Evolutionary conservation across 352 stramenopile species (phyloP).

Genomic region (Aphanomyces euteiches): DNA sequence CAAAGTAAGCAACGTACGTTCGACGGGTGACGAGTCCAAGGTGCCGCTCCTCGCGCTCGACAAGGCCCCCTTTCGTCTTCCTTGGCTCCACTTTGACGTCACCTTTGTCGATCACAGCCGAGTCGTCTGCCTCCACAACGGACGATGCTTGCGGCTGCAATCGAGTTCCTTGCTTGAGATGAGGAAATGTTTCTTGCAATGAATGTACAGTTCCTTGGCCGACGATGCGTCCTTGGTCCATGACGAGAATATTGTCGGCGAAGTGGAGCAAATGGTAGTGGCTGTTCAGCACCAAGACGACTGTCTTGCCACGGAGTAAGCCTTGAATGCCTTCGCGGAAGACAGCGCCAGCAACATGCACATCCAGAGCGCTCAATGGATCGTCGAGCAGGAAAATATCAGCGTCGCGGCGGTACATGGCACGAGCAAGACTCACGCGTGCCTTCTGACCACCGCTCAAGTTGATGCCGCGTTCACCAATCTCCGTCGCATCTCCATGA

Average conservation of each 20-base stretch:
- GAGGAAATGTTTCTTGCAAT: constrained; percentile 3
- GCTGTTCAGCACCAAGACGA: constrained; percentile 42
- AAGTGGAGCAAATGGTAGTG: constrained; percentile 47
- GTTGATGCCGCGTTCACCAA: constrained; percentile 77
- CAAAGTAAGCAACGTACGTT: constrained; percentile 29
- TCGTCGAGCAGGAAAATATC: constrained; percentile 70
- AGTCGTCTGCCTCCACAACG: too few species aligned
- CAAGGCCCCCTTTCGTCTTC: too few species aligned
- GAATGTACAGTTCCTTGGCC: constrained; percentile 36
- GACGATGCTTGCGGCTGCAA: too few species aligned
- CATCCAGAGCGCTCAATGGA: constrained; percentile 58
- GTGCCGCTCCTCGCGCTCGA: constrained; percentile 10
- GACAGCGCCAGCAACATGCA: constrained; percentile 43
- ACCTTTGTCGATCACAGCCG: too few species aligned
- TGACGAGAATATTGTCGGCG: constrained; percentile 41
- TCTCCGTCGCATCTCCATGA: constrained; percentile 68
- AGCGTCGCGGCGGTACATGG: constrained; percentile 48
- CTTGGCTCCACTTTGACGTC: too few species aligned
- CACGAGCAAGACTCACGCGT: constrained; percentile 53
- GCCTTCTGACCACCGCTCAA: constrained; percentile 82
- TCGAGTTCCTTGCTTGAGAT: neutral
- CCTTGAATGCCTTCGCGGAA: constrained; percentile 40
- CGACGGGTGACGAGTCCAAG: constrained; percentile 12
- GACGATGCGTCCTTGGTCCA: constrained; percentile 40
- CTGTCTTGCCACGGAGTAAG: constrained; percentile 44